These are phyloP conservation scores for Chytriomyces sp. DNA, from an alignment of 192 early-diverging fungal species.

Conservation along the genomic window DNA sequence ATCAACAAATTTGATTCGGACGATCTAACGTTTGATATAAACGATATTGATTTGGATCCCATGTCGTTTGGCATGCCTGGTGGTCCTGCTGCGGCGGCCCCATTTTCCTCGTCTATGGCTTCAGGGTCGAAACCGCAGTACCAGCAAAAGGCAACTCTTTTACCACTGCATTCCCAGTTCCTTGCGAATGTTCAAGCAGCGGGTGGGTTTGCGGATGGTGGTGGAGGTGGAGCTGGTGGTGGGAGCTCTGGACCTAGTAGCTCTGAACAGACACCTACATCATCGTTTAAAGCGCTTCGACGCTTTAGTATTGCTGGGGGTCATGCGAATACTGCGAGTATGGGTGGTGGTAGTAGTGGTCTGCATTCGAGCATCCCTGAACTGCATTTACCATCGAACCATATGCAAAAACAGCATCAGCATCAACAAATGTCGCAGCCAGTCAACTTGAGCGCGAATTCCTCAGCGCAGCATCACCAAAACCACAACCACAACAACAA, in stretches of 20 bases:
- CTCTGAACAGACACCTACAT: slow-evolving; percentile 21
- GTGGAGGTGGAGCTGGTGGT: background rate
- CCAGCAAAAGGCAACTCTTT: background rate
- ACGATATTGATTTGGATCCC: slow-evolving; percentile 10
- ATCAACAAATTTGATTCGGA: slow-evolving; percentile 18
- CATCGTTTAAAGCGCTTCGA: slow-evolving; percentile 15
- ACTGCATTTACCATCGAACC: background rate
- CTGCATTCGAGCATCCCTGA: background rate
- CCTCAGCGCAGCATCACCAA: background rate
- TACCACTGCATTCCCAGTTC: background rate
- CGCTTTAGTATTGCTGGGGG: too few species aligned
- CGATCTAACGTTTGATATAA: slow-evolving; percentile 12
- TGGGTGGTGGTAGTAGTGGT: background rate
- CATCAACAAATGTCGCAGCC: too few species aligned
- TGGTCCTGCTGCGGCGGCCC: background rate
- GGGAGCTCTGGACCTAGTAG: background rate
- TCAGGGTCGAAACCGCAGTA: background rate
- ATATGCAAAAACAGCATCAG: too few species aligned
- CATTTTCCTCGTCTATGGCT: too few species aligned
- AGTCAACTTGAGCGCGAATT: background rate
- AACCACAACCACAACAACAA: background rate
- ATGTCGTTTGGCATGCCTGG: background rate
- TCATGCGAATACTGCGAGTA: too few species aligned
- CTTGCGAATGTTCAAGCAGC: too few species aligned
- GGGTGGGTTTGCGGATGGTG: background rate